Evolutionary conservation across 2,329 filamentous ascomycete species (phyloP).

Genomic region (Lecanicillium sp.): DNA sequence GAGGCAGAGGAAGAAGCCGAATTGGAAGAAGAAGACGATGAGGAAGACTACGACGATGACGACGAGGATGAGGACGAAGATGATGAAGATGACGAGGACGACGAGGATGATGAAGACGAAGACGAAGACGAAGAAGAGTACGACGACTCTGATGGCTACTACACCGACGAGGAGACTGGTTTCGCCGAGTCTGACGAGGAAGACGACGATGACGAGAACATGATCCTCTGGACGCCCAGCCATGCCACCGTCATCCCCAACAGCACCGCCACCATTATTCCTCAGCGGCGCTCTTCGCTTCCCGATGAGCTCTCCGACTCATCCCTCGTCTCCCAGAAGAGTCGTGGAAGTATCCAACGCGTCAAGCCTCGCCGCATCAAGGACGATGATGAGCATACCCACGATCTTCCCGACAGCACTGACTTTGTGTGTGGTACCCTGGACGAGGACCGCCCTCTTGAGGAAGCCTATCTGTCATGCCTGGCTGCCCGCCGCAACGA

Average conservation of each 20-base stretch:
- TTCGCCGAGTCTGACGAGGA: conserved; percentile 63
- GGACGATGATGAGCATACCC: conserved; percentile 40
- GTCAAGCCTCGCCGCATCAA: conserved; percentile 21
- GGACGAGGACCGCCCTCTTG: conserved; percentile 90
- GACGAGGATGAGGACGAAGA: conserved; percentile 38
- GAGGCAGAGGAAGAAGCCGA: conserved; percentile 88
- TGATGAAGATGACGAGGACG: conserved; percentile 40
- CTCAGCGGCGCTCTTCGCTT: conserved; percentile 27
- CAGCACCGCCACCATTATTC: conserved; percentile 24
- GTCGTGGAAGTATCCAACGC: conserved; percentile 22
- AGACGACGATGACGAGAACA: conserved; percentile 57
- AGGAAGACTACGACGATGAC: conserved; percentile 32
- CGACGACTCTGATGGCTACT: conserved; percentile 58
- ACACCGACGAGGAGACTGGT: conserved; percentile 64
- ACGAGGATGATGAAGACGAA: conserved; percentile 43
- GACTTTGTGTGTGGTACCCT: conserved; percentile 98
- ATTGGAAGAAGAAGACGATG: conserved; percentile 59
- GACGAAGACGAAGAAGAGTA: conserved; percentile 43
- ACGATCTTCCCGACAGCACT: conserved; percentile 90
- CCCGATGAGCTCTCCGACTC: conserved; percentile 50
- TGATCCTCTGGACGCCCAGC: conserved; percentile 48
- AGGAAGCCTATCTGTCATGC: conserved; percentile 84
- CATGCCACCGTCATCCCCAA: conserved; percentile 28
- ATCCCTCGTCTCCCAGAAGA: conserved; percentile 41
- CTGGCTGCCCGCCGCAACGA: conserved; percentile 73